A percentile compares a stretch with the other conserved stretches of the same genome.
These are phyloP conservation scores for Linnemannia elongata DNA, from an alignment of 192 early-diverging fungal genomes.

Conservation along the genomic window DNA sequence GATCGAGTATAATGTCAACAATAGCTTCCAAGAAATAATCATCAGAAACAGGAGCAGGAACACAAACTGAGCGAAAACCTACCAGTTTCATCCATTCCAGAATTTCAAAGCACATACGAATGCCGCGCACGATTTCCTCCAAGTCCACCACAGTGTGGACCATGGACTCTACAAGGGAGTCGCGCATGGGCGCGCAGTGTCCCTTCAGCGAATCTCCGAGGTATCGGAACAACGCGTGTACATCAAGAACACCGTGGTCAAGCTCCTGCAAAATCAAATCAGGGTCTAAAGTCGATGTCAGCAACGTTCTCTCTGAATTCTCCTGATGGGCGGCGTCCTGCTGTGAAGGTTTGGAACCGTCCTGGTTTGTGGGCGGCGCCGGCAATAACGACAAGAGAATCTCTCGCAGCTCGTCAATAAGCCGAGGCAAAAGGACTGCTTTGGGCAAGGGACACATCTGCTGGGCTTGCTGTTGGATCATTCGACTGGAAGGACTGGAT, in stretches of 20 bases:
- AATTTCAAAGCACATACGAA: constrained; percentile 82
- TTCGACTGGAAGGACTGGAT: constrained; percentile 47
- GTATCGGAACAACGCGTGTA: constrained; percentile 68
- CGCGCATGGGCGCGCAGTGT: constrained; percentile 77
- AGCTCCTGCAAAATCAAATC: constrained; percentile 73
- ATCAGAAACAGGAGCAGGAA: background rate
- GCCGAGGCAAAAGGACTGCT: constrained; percentile 35
- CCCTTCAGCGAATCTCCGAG: constrained; percentile 72
- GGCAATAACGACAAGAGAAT: constrained; percentile 76
- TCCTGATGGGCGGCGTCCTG: constrained; percentile 54
- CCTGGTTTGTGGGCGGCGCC: background rate
- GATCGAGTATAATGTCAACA: background rate
- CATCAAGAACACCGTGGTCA: constrained; percentile 75
- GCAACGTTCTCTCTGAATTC: constrained; percentile 55
- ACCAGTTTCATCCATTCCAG: constrained; percentile 72
- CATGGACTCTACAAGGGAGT: constrained; percentile 73
- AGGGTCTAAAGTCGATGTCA: constrained; percentile 68
- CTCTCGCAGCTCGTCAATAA: constrained; percentile 79
- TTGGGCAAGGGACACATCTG: constrained; percentile 45
- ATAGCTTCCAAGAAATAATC: background rate
- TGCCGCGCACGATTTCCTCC: constrained; percentile 72
- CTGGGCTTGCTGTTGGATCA: constrained; percentile 64
- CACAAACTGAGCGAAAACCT: constrained; percentile 11
- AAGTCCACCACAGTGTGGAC: constrained; percentile 68
- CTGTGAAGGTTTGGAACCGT: constrained; percentile 39